Percentiles rank a stretch among this genome's conserved stretches.
phyloP scores from a whole-genome alignment of 2,329 filamentous ascomycete species.

The Aspergillus sp. region DNA sequence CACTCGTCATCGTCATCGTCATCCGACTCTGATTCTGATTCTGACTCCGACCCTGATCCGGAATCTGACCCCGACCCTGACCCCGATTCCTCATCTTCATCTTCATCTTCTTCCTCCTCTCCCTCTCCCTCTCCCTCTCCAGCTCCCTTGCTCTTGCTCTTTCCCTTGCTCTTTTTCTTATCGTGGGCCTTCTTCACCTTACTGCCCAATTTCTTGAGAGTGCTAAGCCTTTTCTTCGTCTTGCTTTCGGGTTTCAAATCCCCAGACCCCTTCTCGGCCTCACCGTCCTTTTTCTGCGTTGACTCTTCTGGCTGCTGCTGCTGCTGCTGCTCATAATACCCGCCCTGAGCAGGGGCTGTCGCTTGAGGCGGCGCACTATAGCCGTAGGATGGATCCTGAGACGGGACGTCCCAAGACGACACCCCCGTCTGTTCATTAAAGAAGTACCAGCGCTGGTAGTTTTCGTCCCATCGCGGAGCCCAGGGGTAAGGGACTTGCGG shows the following conservation, averaged over 20 bases:
- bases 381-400: constrained; percentile 19
- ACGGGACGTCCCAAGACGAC: constrained; percentile 41
- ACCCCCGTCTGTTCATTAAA: constrained; percentile 50
- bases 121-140: too few relatives aligned
- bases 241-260: constrained; percentile 23
- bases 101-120: too few relatives aligned
- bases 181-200: constrained; percentile 47
- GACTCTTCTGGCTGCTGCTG: constrained; percentile 20
- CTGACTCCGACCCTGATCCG: too few relatives aligned
- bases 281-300: neutral
- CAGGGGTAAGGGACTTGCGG: constrained; percentile 40
- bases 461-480: constrained; percentile 46
- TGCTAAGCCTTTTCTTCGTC: constrained; percentile 20
- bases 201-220: constrained; percentile 30
- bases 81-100: too few relatives aligned
- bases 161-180: constrained; percentile 29
- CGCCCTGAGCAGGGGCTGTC: neutral
- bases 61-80: too few relatives aligned
- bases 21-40: neutral
- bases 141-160: constrained; percentile 31
- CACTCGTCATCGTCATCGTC: constrained; percentile 25
- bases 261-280: constrained; percentile 23
- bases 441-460: constrained; percentile 44
- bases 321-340: constrained; percentile 18
- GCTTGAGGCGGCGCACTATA: constrained; percentile 4